A percentile compares a stretch with the other conserved stretches of the same genome.
Evolutionary conservation across 2,329 filamentous ascomycete species (phyloP).

Genomic region (Didymella segeticola): DNA sequence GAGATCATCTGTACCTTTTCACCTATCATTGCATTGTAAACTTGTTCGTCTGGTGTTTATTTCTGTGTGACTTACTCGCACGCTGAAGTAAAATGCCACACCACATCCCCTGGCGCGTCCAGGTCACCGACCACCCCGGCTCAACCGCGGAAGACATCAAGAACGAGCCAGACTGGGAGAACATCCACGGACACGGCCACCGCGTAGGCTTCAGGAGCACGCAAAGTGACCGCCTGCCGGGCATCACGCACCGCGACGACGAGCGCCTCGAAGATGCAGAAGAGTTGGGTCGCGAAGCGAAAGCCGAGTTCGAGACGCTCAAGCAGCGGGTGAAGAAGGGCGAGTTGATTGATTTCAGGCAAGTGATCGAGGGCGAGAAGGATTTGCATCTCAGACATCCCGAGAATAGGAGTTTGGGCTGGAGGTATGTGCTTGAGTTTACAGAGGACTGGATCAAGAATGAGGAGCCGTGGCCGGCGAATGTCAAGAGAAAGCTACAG

Average conservation of each 20-base stretch:
- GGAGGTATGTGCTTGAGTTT: conserved; percentile 59
- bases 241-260: conserved; percentile 45
- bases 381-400: conserved; percentile 55
- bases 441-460: conserved; percentile 60
- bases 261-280: conserved; percentile 35
- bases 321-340: conserved; percentile 33
- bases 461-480: conserved; percentile 57
- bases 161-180: conserved; percentile 54
- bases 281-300: conserved; percentile 32
- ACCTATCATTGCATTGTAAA: neutral
- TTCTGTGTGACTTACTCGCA: neutral
- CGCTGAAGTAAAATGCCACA: conserved; percentile 4
- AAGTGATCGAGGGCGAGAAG: conserved; percentile 38
- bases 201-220: conserved; percentile 51
- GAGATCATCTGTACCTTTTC: no score
- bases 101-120: conserved; percentile 35
- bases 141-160: conserved; percentile 51
- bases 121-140: conserved; percentile 47
- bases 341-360: conserved; percentile 50
- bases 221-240: conserved; percentile 46
- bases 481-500: conserved; percentile 50
- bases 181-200: conserved; percentile 43
- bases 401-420: conserved; percentile 54
- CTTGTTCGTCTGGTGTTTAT: neutral
- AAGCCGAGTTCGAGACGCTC: conserved; percentile 34